Evolutionary conservation across 2,329 filamentous ascomycete species (phyloP).

Genomic region (Trichoderma harzianum): DNA sequence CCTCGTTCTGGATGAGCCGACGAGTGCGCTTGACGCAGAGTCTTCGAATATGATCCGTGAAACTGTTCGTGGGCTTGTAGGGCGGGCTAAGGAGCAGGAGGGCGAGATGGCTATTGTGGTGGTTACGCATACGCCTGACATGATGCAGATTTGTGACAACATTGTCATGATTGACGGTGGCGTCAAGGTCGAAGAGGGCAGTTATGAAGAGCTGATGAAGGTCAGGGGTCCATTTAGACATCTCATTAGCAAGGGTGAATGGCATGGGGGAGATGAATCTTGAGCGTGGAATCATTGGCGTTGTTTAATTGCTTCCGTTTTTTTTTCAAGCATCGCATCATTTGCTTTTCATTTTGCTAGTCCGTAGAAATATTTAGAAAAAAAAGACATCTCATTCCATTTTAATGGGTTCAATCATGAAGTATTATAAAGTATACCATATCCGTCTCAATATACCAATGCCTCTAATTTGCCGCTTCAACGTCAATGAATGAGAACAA

Average conservation of each 20-base stretch:
- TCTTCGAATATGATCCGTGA: constrained; percentile 62
- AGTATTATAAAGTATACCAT: background rate
- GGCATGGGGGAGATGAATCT: constrained; percentile 10
- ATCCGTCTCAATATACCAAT: background rate
- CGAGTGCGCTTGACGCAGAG: constrained; percentile 71
- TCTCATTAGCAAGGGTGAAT: constrained; percentile 38
- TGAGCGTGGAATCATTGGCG: background rate
- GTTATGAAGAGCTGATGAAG: constrained; percentile 57
- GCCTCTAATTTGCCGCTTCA: background rate
- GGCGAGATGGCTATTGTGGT: constrained; percentile 66
- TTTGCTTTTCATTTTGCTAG: background rate
- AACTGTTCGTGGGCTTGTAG: constrained; percentile 56
- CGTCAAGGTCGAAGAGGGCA: constrained; percentile 64
- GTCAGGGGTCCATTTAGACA: constrained; percentile 45
- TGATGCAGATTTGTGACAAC: constrained; percentile 78
- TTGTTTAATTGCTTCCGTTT: background rate
- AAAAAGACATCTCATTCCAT: background rate
- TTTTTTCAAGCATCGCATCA: background rate
- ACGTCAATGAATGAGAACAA: background rate
- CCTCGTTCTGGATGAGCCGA: constrained; percentile 83
- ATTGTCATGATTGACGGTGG: constrained; percentile 70
- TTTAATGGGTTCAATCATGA: background rate
- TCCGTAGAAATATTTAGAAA: background rate
- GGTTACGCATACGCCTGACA: constrained; percentile 77
- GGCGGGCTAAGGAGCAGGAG: constrained; percentile 21